Base-by-base conservation (phyloP, 805 yeast species). In the Yamadazyma kitorensis region DNA sequence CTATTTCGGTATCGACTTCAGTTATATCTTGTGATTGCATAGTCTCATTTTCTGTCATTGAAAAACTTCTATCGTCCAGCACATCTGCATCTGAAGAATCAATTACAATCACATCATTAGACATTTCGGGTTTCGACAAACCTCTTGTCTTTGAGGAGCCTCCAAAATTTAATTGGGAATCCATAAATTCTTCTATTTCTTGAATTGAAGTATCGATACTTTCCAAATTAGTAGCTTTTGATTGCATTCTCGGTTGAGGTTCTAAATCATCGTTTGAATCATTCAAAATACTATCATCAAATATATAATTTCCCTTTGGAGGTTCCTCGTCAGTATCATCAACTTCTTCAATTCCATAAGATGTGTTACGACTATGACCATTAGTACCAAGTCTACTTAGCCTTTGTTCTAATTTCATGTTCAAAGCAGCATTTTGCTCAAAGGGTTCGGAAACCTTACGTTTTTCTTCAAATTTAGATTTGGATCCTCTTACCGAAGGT, bases 131-230 rank as follows among this genome's bases (percentile, higher is more conserved):
- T n/a, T 22, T 30, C 23, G 8, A 15, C n/a, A 22, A 25, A 6
- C n/a, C 20, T 24, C 18, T 34, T 13, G 15, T 9, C 14, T n/a
- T 23, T 14, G 27, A 33, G 4, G 6, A 10, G 0, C 27, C 42
- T 5, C 37, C 47, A 34, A 45, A 51, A 37, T 39, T 40, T 24
- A 63, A 51, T 29, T 62, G 64, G 2, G 59, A 48, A 31, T 61
- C 65, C 58, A 66, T 56, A 45, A 59, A 59, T 31, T 54, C 57
- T 34, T 62, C 68, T 23, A 66, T 58, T 26, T 65, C 72, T 41
- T 61, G 64, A 29, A 66, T 64, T 2, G 70, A 61, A 2, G 57
- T 39, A 36, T 61, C 59, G 12, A 59, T 51, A 8, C 52, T 45
- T 17, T 31, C 34, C 8, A 24, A 31, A 14, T 31, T 31, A 6